Evolutionary conservation across 2,329 filamentous ascomycete species (phyloP).

Genomic region (Ophiostoma sp.): DNA sequence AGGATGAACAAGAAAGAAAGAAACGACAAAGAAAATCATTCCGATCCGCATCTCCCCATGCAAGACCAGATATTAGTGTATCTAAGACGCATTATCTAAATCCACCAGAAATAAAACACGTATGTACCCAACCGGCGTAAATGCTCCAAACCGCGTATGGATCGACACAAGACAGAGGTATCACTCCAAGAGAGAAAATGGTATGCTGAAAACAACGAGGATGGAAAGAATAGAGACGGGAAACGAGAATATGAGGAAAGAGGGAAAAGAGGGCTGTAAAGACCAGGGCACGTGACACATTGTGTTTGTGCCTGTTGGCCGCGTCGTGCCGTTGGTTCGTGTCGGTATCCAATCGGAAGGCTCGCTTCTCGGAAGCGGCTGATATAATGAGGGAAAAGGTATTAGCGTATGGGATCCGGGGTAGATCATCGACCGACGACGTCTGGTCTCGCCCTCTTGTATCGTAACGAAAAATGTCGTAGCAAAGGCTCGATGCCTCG

Average conservation of each 20-base stretch:
- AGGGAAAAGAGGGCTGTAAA: background rate
- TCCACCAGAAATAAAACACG: background rate
- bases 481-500: background rate
- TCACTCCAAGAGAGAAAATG: background rate
- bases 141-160: constrained; percentile 10
- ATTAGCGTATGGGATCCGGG: background rate
- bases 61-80: constrained; percentile 23
- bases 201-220: background rate
- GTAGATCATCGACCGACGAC: background rate
- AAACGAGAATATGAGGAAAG: background rate
- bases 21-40: constrained; percentile 13
- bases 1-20: background rate
- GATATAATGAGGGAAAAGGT: background rate
- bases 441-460: background rate
- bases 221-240: background rate
- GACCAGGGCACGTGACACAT: constrained; percentile 2
- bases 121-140: constrained; percentile 20
- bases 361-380: constrained; percentile 5
- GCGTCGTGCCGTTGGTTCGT: background rate
- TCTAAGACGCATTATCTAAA: constrained; percentile 25
- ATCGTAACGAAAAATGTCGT: background rate
- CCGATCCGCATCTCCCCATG: constrained; percentile 2
- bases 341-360: constrained; percentile 14
- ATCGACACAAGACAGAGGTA: background rate
- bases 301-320: background rate